Evolutionary conservation across 805 yeast genomes (phyloP).

Genomic region (Metschnikowia shivogae): DNA sequence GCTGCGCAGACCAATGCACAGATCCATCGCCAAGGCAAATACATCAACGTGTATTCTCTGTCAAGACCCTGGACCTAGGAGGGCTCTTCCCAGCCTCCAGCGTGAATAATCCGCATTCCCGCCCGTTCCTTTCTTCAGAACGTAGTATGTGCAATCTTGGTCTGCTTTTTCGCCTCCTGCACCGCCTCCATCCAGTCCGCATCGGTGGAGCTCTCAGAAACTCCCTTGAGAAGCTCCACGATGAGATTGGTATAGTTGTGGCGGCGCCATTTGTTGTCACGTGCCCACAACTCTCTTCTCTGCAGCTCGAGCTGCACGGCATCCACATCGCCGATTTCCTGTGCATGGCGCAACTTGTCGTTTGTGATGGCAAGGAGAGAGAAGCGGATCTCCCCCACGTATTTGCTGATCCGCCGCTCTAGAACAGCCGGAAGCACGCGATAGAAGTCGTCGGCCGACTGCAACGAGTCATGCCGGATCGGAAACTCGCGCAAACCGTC

Average conservation of each 20-base stretch:
- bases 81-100: neutral
- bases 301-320: slow-evolving; percentile 36
- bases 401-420: slow-evolving; percentile 43
- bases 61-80: neutral
- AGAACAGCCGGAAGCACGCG: slow-evolving; percentile 43
- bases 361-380: slow-evolving; percentile 51
- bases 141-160: slow-evolving; percentile 6
- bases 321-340: slow-evolving; percentile 37
- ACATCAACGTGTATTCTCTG: too few species aligned
- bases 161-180: slow-evolving; percentile 21
- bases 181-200: slow-evolving; percentile 36
- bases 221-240: slow-evolving; percentile 41
- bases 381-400: slow-evolving; percentile 50
- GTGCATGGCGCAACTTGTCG: slow-evolving; percentile 41
- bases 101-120: neutral
- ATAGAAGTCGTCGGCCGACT: slow-evolving; percentile 37
- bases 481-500: slow-evolving; percentile 60
- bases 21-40: too few species aligned
- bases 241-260: slow-evolving; percentile 52
- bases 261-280: slow-evolving; percentile 52
- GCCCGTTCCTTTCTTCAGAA: neutral
- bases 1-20: too few species aligned
- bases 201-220: slow-evolving; percentile 33
- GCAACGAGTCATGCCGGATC: slow-evolving; percentile 45
- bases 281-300: slow-evolving; percentile 49